Percentiles rank a stretch among this genome's conserved stretches.
These are phyloP conservation scores for Gossypium arboreum DNA, from an alignment of 345 rosid genomes.

Conservation along the genomic window DNA sequence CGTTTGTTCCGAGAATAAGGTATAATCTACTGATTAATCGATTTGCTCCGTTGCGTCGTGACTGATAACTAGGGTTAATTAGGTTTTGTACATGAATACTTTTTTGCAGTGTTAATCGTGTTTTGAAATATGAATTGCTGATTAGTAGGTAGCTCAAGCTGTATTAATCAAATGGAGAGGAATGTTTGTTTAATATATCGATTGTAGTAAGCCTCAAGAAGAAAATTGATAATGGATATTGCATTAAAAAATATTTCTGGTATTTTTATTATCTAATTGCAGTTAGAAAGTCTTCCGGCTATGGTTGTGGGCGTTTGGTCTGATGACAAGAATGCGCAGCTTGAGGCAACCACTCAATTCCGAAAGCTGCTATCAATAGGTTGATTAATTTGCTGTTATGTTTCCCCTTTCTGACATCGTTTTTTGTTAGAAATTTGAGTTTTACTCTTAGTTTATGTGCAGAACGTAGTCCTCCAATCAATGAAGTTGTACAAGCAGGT, in stretches of 20 bases:
- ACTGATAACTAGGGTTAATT: conserved; percentile 13
- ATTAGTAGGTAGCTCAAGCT: neutral
- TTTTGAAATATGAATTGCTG: neutral
- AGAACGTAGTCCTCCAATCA: conserved; percentile 75
- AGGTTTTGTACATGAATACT: neutral
- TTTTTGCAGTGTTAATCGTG: neutral
- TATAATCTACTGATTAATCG: conserved; percentile 4
- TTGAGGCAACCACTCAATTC: conserved; percentile 64
- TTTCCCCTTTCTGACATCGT: neutral
- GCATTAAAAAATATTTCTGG: neutral
- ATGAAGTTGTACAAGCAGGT: conserved; percentile 64
- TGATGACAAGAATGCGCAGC: conserved; percentile 49
- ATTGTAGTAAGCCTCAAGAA: neutral
- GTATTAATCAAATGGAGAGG: neutral
- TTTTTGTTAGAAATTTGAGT: neutral
- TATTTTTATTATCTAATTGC: conserved; percentile 13
- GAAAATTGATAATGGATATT: neutral
- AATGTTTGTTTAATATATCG: neutral
- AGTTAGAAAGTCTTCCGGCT: conserved; percentile 64
- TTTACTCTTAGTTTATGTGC: conserved; percentile 13
- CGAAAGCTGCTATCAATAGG: conserved; percentile 73
- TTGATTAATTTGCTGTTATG: conserved; percentile 8
- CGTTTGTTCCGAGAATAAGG: conserved; percentile 41
- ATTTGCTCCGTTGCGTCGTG: conserved; percentile 11
- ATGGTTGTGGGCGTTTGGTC: conserved; percentile 63